phyloP scores from a whole-genome alignment of 495 filamentous ascomycete genomes.

The Thozetella sp. region DNA sequence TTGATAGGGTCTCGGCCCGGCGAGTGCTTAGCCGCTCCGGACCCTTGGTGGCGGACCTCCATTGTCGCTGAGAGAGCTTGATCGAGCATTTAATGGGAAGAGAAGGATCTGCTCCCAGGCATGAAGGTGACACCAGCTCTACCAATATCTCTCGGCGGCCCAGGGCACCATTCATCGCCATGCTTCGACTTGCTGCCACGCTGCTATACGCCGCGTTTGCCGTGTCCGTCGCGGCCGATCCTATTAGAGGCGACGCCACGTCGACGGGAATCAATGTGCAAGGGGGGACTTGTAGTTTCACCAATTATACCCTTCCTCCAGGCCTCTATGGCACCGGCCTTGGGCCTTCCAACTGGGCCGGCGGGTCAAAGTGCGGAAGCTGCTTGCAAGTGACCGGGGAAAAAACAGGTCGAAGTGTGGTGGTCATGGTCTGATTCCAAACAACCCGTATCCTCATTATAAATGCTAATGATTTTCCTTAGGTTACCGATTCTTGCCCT shows the following conservation, averaged over 20 bases:
- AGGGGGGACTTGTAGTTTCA: slow-evolving; percentile 10
- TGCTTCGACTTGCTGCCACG: background rate
- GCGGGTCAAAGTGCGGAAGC: slow-evolving; percentile 6
- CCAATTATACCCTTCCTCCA: slow-evolving; percentile 9
- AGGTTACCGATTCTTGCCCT: slow-evolving; percentile 11
- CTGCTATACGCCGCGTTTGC: background rate
- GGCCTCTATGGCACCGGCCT: slow-evolving; percentile 11
- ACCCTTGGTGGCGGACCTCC: background rate
- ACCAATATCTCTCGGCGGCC: background rate
- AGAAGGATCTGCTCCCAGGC: too few relatives aligned
- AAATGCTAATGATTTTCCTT: background rate
- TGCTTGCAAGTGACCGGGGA: slow-evolving; percentile 11
- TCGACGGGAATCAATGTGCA: slow-evolving; percentile 6
- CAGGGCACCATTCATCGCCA: background rate
- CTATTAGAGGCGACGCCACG: slow-evolving; percentile 6
- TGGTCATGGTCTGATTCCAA: slow-evolving; percentile 9
- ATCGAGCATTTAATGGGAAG: background rate
- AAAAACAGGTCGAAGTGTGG: slow-evolving; percentile 8
- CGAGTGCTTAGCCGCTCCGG: background rate
- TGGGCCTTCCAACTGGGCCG: slow-evolving; percentile 11
- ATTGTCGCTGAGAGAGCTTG: background rate
- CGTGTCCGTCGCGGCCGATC: background rate
- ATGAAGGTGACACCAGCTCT: too few relatives aligned
- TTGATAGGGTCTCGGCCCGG: background rate
- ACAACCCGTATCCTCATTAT: background rate